Conservation (phyloP, 2,329 filamentous ascomycete species). For the Colletotrichum tropicicola region DNA sequence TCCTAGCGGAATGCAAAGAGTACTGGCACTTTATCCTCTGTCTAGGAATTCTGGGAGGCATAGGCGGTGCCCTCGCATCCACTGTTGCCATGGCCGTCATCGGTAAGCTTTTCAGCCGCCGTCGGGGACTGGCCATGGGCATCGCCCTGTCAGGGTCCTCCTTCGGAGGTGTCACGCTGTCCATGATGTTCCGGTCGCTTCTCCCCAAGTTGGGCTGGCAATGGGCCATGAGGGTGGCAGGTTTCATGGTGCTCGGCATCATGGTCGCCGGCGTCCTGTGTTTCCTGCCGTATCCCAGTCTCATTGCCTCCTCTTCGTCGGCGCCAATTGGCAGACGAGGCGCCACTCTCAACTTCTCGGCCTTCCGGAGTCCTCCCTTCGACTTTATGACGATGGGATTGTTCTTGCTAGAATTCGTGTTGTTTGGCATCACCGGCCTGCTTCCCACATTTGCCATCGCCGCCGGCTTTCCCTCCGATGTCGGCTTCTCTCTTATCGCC, state of each 20-base stretch:
- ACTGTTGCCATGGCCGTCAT: conserved; percentile 43
- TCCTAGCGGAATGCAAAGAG: conserved; percentile 53
- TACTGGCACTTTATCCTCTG: conserved; percentile 60
- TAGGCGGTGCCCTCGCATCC: conserved; percentile 49
- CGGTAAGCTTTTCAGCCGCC: conserved; percentile 38
- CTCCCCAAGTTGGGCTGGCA: conserved; percentile 41
- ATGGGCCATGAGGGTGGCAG: conserved; percentile 45
- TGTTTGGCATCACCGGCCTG: conserved; percentile 56
- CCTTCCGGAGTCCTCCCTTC: conserved; percentile 51
- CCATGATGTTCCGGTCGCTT: conserved; percentile 41
- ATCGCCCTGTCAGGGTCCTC: conserved; percentile 34
- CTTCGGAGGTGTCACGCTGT: conserved; percentile 42
- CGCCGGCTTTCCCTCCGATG: conserved; percentile 43
- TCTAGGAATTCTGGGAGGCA: conserved; percentile 51
- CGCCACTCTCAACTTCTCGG: conserved; percentile 44
- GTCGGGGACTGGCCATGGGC: conserved; percentile 37
- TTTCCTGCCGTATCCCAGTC: conserved; percentile 42
- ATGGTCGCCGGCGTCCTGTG: conserved; percentile 41
- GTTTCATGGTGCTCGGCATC: conserved; percentile 37
- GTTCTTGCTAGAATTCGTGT: conserved; percentile 56
- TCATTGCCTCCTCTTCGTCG: conserved; percentile 2
- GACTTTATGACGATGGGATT: conserved; percentile 50
- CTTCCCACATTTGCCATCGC: conserved; percentile 54
- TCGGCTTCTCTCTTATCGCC: conserved; percentile 53
- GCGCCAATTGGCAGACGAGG: not conserved